Base-by-base conservation (phyloP, 257 asterid species). In the Cruciata laevipes region DNA sequence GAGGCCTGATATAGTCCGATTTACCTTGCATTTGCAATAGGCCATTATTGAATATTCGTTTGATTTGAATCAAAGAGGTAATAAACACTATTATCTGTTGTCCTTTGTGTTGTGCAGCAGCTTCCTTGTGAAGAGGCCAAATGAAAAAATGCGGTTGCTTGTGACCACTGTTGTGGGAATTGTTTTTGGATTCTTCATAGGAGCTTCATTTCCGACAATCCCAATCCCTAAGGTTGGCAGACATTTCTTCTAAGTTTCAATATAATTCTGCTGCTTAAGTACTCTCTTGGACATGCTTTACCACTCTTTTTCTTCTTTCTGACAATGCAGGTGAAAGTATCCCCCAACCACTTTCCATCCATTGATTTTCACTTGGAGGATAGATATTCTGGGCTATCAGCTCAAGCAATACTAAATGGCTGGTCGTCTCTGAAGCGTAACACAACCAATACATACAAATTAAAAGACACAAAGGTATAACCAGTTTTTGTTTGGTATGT, bases 331-430 rank as follows among this genome's bases (percentile, higher is more conserved):
- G 82, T 78, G 73, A 77, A 79, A 67, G 58, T 83, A 38, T 73
- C 95, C 24, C 73, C 91, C 16, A 79, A 75, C 75, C 70, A 87
- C 71, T 82, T 89, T 49, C 84, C 90, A 24, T 81, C 94, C 2
- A 77, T 87, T 65, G 93, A 89, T 75, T 85, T 79, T 35, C 81
- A 83, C 63, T 66, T 86, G 5, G 97, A 90, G 70, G 95, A 83
- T 76, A 90, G 84, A 81, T 84, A 87, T 80, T 84, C 98, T 0
- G 97, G 96, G 37, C 71, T 87, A 70, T 87, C 98, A 23, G 83
- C 94, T 66, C 97, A 89, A 74, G 93, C 97, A 12, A 71, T 89
- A 57, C 77, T 92, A 73, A 92, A 87, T 62, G 83, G 85, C 59
- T 86, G 95, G 96, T 81, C 85, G 52, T 85, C 96, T 66, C 78